Evolutionary conservation across 1,284 basidiomycete genomes (phyloP), one percentile per base, ranked within the genome.

Genomic region (Anthracocystis setariae): DNA sequence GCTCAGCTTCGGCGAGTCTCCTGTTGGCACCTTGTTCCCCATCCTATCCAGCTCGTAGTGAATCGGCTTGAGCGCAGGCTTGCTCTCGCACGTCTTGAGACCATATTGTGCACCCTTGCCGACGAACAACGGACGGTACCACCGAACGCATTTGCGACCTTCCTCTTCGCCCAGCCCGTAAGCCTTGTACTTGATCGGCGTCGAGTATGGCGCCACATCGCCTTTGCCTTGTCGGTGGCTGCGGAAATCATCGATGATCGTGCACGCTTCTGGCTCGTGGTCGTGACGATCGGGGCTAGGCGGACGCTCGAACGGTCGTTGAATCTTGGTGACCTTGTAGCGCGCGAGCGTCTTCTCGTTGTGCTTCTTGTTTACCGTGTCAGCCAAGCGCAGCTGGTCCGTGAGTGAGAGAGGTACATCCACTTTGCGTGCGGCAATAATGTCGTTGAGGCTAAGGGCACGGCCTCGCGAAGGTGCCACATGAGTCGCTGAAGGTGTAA

Each of bases 261-360:
- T 59, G 40, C 68, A 71, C 18, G 68, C 68, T 12, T 71, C 68
- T 2, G 68, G 68, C 32, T 71, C 68, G 32, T 71, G 68, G 29
- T 61, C 68, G 35, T 71, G 68, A 38, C 58, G 68, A 2, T 71
- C 68, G 17, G 68, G 68, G 13, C 68, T 71, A 15, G 68, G 68
- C 8, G 68, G 68, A 17, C 68, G 48, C 47, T 71, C 68, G 51
- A 65, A 71, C 7, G 68, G 68, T 27, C 62, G 37, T 37, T 71
- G 68, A 12, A 71, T 42, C 39, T 65, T 66, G 49, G 68, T 65
- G 53, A 71, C 46, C 54, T 71, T 71, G 62, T 71, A 71, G 21
- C 58, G 48, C 17, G 68, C 62, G 32, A 71, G 42, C 9, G 53
- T 71, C 47, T 71, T 71, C 27, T 71, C 68, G 54, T 71, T 71